Percentiles rank a stretch among this genome's conserved stretches.
These are phyloP conservation scores for Sphagnurus paluster DNA, from an alignment of 1,284 basidiomycete species.

Conservation along the genomic window DNA sequence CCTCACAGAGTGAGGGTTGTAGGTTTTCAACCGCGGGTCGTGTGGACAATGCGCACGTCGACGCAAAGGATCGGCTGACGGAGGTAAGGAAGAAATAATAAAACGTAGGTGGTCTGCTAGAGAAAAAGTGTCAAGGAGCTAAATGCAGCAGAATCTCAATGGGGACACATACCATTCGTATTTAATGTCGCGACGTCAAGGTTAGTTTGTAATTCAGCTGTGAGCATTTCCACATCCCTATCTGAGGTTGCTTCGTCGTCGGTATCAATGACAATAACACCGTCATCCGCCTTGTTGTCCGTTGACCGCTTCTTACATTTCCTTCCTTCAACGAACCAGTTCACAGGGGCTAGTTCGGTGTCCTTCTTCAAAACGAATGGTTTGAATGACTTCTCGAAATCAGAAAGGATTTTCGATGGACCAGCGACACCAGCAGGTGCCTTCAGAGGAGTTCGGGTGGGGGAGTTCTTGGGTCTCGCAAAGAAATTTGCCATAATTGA, in stretches of 20 bases:
- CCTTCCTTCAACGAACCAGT: conserved; percentile 54
- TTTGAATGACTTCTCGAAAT: conserved; percentile 75
- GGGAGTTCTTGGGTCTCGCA: conserved; percentile 50
- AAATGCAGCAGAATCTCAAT: not conserved
- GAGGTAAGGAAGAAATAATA: conserved; percentile 39
- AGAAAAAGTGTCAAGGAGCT: not conserved
- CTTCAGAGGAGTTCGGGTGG: conserved; percentile 30
- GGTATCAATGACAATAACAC: conserved; percentile 59
- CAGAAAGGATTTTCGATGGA: conserved; percentile 46
- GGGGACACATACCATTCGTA: conserved; percentile 35
- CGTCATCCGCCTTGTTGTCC: conserved; percentile 25
- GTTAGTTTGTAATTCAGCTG: conserved; percentile 18
- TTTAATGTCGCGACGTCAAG: conserved; percentile 30
- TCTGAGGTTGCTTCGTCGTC: conserved; percentile 37
- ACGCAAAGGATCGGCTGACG: conserved; percentile 20
- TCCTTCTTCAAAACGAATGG: conserved; percentile 78
- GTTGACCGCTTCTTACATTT: conserved; percentile 27
- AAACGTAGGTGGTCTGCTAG: conserved; percentile 42
- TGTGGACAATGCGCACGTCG: conserved; percentile 21
- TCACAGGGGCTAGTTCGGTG: conserved; percentile 66
- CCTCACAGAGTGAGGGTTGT: conserved; percentile 41
- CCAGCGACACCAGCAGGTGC: conserved; percentile 32
- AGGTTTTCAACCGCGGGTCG: conserved; percentile 30
- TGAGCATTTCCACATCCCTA: conserved; percentile 27
- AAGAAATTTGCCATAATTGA: conserved; percentile 77